Evolutionary conservation across 1,284 basidiomycete species (phyloP).

Genomic region (Trichosporon sp.): DNA sequence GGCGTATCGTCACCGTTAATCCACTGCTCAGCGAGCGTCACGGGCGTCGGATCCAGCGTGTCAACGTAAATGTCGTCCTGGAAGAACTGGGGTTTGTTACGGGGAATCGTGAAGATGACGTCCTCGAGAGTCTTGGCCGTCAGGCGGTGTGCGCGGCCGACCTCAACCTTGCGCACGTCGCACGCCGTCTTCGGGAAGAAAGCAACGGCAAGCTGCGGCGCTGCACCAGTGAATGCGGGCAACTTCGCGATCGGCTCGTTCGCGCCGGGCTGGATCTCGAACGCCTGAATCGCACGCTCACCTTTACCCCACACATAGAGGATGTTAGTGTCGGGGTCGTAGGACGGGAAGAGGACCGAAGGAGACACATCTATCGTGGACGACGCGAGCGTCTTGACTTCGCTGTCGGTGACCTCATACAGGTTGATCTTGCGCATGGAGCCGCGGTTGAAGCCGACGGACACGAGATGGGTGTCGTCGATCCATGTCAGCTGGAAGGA

Average conservation of each 20-base stretch:
- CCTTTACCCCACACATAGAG: conserved; percentile 59
- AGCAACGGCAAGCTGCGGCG: conserved; percentile 55
- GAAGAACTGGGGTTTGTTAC: conserved; percentile 59
- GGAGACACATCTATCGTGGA: conserved; percentile 58
- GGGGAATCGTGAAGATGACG: conserved; percentile 58
- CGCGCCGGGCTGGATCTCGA: conserved; percentile 50
- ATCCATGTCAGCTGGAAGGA: conserved; percentile 58
- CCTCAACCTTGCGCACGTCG: conserved; percentile 58
- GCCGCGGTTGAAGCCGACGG: conserved; percentile 57
- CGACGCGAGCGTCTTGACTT: conserved; percentile 41
- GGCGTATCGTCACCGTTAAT: conserved; percentile 41
- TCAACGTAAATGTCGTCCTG: conserved; percentile 60
- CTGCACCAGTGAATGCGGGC: conserved; percentile 48
- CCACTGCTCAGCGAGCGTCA: conserved; percentile 46
- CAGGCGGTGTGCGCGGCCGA: conserved; percentile 54
- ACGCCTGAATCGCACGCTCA: conserved; percentile 57
- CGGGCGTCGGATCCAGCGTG: conserved; percentile 49
- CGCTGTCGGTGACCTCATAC: conserved; percentile 40
- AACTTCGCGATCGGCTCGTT: conserved; percentile 50
- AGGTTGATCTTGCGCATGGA: conserved; percentile 58
- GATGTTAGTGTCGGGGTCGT: conserved; percentile 58
- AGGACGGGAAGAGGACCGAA: conserved; percentile 57
- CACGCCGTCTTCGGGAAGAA: conserved; percentile 56
- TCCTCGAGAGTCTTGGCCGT: conserved; percentile 55
- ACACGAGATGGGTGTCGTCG: conserved; percentile 51